Conservation (phyloP, 2,329 filamentous ascomycete genomes). For the Pseudogymnoascus sp. region DNA sequence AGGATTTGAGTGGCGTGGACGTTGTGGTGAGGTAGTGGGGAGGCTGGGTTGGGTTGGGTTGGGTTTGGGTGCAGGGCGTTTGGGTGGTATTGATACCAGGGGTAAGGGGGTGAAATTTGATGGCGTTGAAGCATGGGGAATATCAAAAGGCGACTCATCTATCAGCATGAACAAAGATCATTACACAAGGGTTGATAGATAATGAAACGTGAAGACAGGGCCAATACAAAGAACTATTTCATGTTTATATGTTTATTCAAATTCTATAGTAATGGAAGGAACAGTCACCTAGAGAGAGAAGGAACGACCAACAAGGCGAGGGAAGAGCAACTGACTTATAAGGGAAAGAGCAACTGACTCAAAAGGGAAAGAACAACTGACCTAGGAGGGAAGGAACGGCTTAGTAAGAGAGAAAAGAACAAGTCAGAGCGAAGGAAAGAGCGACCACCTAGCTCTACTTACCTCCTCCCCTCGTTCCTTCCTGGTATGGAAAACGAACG, state of each 20-base stretch:
- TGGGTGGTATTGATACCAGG: background rate
- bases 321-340: background rate
- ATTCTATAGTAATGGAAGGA: background rate
- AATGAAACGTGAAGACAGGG: background rate
- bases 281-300: background rate
- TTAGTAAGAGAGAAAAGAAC: background rate
- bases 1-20: conserved; percentile 67
- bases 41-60: background rate
- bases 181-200: background rate
- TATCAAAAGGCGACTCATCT: background rate
- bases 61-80: background rate
- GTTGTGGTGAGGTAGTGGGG: conserved; percentile 51
- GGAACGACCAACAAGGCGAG: background rate
- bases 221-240: background rate
- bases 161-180: background rate
- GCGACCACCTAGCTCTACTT: background rate
- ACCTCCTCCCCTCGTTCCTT: background rate
- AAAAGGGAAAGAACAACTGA: background rate
- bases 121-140: background rate
- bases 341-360: background rate
- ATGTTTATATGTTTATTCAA: background rate
- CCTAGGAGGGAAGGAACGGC: background rate
- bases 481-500: background rate
- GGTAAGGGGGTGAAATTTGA: background rate
- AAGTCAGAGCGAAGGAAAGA: background rate